Percentiles rank a stretch among this genome's conserved stretches.
Evolutionary conservation across 495 filamentous ascomycete genomes (phyloP).

Genomic region (Alectoria sarmentosa): DNA sequence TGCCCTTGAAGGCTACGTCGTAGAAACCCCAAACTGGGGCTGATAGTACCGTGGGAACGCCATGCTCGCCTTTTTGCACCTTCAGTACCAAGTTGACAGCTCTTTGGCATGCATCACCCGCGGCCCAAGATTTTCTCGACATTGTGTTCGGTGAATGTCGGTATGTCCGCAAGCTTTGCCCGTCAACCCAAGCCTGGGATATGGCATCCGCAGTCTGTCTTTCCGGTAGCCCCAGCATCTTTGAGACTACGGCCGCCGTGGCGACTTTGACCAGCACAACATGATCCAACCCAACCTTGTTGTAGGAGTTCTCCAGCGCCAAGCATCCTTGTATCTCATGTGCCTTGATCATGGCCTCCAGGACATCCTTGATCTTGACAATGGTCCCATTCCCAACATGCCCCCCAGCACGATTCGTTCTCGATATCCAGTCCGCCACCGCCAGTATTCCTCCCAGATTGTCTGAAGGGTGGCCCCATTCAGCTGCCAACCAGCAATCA

Average conservation of each 20-base stretch:
- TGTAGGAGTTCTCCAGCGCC: conserved; percentile 94
- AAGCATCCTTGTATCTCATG: conserved; percentile 98
- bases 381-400: conserved; percentile 82
- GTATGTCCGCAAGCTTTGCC: conserved; percentile 93
- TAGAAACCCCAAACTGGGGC: conserved; percentile 98
- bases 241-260: conserved; percentile 84
- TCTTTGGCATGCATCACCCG: conserved; percentile 93
- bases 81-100: conserved; percentile 92
- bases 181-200: conserved; percentile 95
- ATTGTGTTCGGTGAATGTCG: conserved; percentile 97
- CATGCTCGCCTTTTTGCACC: conserved; percentile 85
- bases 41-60: conserved; percentile 85
- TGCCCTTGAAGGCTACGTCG: conserved; percentile 92
- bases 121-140: conserved; percentile 98
- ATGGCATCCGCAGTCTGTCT: conserved; percentile 91
- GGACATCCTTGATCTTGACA: conserved; percentile 77
- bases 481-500: conserved; percentile 97
- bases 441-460: conserved; percentile 94
- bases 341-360: conserved; percentile 99
- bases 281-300: conserved; percentile 96
- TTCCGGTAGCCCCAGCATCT: conserved; percentile 85
- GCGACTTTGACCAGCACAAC: conserved; percentile 98
- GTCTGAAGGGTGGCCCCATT: conserved; percentile 98
- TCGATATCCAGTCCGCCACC: conserved; percentile 93
- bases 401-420: conserved; percentile 87